These are phyloP conservation scores for Aegilops sharonensis DNA, from an alignment of 176 grass and related monocot species.

Conservation along the genomic window DNA sequence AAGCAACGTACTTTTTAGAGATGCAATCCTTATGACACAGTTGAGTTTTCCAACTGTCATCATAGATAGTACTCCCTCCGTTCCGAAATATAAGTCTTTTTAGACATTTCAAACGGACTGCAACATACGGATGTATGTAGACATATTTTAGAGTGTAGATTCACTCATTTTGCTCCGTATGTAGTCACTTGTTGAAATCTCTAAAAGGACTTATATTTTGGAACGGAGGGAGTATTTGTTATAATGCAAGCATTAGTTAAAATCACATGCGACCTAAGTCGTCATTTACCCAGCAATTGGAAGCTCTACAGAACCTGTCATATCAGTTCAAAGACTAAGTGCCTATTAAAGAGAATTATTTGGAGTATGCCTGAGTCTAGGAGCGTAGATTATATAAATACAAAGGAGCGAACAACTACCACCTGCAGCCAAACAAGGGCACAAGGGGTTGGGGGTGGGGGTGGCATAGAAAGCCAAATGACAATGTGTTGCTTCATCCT, in stretches of 20 bases:
- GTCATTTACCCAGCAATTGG: neutral
- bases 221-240: neutral
- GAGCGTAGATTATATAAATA: neutral
- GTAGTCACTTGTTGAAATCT: no score
- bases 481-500: neutral
- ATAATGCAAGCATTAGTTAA: neutral
- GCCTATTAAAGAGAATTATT: neutral
- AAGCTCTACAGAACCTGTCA: neutral
- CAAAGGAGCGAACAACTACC: constrained; percentile 1
- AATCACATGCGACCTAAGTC: neutral
- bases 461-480: neutral
- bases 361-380: neutral
- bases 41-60: neutral
- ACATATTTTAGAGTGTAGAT: no score
- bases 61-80: neutral
- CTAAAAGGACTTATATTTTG: no score
- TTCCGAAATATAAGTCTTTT: no score
- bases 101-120: no score
- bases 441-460: neutral
- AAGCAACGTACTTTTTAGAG: neutral
- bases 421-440: neutral
- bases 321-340: constrained; percentile 1
- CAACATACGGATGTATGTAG: no score
- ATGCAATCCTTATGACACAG: neutral
- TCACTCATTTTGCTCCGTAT: no score